These are phyloP conservation scores for Rhizophagus sp. DNA, from an alignment of 192 early-diverging fungal genomes.

Conservation along the genomic window DNA sequence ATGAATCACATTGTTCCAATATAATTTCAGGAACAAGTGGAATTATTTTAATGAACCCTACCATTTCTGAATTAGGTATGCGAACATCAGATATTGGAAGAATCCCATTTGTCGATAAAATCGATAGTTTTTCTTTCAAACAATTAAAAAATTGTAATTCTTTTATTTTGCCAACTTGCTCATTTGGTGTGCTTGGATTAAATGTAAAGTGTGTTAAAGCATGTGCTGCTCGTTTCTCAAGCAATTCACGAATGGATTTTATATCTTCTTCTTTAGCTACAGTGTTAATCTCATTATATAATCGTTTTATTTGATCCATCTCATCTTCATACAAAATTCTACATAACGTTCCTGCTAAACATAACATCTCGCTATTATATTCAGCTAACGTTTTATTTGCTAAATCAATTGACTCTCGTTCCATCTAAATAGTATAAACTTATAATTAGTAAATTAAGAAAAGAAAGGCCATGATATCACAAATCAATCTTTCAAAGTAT, in stretches of 20 bases:
- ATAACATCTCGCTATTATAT: slow-evolving; percentile 82
- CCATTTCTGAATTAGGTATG: slow-evolving; percentile 61
- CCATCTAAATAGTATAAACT: slow-evolving; percentile 41
- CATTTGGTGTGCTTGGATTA: slow-evolving; percentile 69
- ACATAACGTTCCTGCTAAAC: slow-evolving; percentile 69
- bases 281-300: too few species aligned
- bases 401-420: slow-evolving; percentile 89
- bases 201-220: slow-evolving; percentile 68
- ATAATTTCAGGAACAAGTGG: slow-evolving; percentile 60
- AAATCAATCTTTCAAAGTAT: too few species aligned
- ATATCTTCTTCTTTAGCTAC: slow-evolving; percentile 42
- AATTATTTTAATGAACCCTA: slow-evolving; percentile 61
- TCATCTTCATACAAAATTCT: slow-evolving; percentile 81
- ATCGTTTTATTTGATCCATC: slow-evolving; percentile 51
- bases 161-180: slow-evolving; percentile 61
- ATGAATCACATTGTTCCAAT: slow-evolving; percentile 52
- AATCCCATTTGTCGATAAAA: slow-evolving; percentile 72
- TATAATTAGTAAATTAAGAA: not conserved
- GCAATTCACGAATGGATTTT: not conserved
- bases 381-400: slow-evolving; percentile 72
- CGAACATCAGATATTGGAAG: slow-evolving; percentile 53
- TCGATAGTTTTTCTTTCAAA: slow-evolving; percentile 47
- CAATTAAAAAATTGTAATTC: slow-evolving; percentile 60
- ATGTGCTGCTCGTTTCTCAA: slow-evolving; percentile 62
- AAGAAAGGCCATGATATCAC: too few species aligned